Base-by-base conservation (phyloP, 768 basidiomycete genomes). In the Lactifluus subvellereus region DNA sequence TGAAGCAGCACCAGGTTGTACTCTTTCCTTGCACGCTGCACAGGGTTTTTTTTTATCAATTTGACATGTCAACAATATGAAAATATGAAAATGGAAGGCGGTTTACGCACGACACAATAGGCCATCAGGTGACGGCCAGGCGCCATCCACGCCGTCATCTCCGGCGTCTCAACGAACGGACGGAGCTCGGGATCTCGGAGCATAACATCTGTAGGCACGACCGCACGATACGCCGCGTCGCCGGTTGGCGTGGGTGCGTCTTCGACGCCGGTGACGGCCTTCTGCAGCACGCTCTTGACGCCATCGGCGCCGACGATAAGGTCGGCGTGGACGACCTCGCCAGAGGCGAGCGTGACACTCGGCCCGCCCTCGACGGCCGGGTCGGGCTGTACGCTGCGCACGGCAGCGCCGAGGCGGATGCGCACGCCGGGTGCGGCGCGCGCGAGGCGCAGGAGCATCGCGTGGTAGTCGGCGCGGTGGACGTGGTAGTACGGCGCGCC, bases 91-190 rank as follows among this genome's bases (percentile, higher is more conserved):
- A 27, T 3, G 27, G 27, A 27, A 2, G 27, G 27, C 27, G 27
- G 27, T 27, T n/a, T 9, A 72, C 77, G 65, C 64, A 79, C 79
- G 20, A 82, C 78, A 37, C 69, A 73, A 53, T 80, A 80, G 1
- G 73, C 71, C 77, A 81, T 79, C 50, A 81, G 66, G 61, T 81
- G 80, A 6, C 77, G 61, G 2, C 73, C 59, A 0, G 84, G 82
- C 1, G 80, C 85, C 76, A 86, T 80, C 86, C 86, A 87, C 0
- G 75, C 77, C 0, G 80, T 81, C 76, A 82, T 80, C 59, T 83
- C 80, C 0, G 80, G 75, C 1, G 68, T 71, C 14, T 87, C 83
- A 0, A 85, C 76, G 13, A 88, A 73, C 1, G 69, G 60, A 61
- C 72, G 75, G 32, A 88, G 75, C 6, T 83, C 82, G 0, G 82